Percentiles rank a stretch among this genome's conserved stretches.
Evolutionary conservation across 179 eudicot species (phyloP).

Genomic region (Beta lomatogona): DNA sequence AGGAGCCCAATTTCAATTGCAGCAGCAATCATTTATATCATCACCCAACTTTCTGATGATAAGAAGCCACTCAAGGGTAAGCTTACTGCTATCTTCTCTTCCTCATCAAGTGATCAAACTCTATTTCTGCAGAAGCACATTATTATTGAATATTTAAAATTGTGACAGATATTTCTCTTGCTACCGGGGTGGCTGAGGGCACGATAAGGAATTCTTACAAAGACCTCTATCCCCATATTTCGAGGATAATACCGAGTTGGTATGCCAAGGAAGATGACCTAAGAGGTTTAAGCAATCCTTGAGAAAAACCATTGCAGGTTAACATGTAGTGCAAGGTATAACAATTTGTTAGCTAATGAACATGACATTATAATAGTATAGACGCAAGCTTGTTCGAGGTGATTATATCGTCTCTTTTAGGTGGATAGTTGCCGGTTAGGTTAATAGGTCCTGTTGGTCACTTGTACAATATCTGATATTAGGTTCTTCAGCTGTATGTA

Average conservation of each 20-base stretch:
- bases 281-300: conserved; percentile 27
- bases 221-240: conserved; percentile 41
- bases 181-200: conserved; percentile 44
- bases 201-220: conserved; percentile 41
- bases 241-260: conserved; percentile 37
- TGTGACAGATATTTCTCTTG: conserved; percentile 38
- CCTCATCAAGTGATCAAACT: background rate
- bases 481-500: conserved; percentile 4
- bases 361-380: background rate
- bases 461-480: background rate
- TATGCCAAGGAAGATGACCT: conserved; percentile 43
- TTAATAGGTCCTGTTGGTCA: conserved; percentile 7
- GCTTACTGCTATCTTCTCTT: background rate
- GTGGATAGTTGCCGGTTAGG: background rate
- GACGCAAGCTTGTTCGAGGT: conserved; percentile 12
- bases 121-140: background rate
- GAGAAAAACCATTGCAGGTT: background rate
- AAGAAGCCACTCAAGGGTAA: conserved; percentile 42
- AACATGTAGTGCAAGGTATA: background rate
- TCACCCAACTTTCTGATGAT: conserved; percentile 50
- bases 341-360: conserved; percentile 6
- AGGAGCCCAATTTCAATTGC: conserved; percentile 58
- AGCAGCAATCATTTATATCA: conserved; percentile 49
- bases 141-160: background rate
- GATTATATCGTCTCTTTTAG: background rate